Evolutionary conservation across 2,329 filamentous ascomycete genomes (phyloP), one percentile per base, ranked within the genome.

Genomic region (Xylariomycetidae sp.): DNA sequence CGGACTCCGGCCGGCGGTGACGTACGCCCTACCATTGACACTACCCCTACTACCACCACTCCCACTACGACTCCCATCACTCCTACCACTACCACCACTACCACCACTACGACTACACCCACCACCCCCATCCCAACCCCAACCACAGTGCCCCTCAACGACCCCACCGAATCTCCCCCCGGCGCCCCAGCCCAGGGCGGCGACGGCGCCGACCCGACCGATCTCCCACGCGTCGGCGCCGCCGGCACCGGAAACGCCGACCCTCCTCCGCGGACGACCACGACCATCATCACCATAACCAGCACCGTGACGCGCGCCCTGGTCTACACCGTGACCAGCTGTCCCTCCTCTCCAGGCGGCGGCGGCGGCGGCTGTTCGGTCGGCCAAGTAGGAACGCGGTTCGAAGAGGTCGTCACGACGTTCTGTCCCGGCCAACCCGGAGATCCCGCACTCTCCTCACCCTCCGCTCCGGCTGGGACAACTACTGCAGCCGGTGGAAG

Each of bases 251-350:
- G 10, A 26, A 19, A 25, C 23, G 13, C 12, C 25, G 7, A 11
- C 16, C 27, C 32, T 13, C 13, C 31, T 6, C 12, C 18, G 11
- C 7, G 23, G 13, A 27, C 36, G 6, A 16, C 11, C 7, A 7
- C 20, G 14, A 15, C 19, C 7, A 25, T 10, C 2, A 31, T 20
- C 4, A 41, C 33, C 5, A 30, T 53, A 31, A 53, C 46, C 2
- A 43, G 36, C 25, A 54, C 53, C 4, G 29, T 54, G 7, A 42
- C 49, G 16, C 45, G 46, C n/a, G 37, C 40, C 16, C 31, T 50
- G 23, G 32, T 42, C 11, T 46, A 50, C 37, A 51, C 49, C 12
- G 35, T 42, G 13, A 40, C 40, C 6, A 28, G 30, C 18, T 36
- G 46, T 26, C 27, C 45, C 9, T n/a, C n/a, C n/a, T n/a, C n/a